Evolutionary conservation across 768 basidiomycete genomes (phyloP), one percentile per base, ranked within the genome.

Genomic region (Pholiota molesta): DNA sequence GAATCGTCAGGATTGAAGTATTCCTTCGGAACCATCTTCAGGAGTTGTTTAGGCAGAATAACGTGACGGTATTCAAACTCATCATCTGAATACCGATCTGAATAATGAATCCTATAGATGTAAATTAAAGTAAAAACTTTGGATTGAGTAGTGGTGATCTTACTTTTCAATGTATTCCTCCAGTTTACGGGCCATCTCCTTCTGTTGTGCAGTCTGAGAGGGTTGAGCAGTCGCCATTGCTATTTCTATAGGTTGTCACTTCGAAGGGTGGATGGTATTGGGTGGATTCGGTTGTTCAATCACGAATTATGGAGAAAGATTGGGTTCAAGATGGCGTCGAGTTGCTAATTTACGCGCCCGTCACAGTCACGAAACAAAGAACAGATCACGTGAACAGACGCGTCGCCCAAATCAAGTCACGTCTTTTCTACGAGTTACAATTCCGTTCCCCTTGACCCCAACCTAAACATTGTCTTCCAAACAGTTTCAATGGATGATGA

Each of bases 11-110:
- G 84, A 44, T 84, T 87, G 72, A 94, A 95, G 70, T 87, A 89
- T 29, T 88, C 82, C 73, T 95, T 94, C 5, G 97, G 97, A 29
- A 99, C 84, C 78, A 96, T 82, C 79, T 97, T 95, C 76, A 98
- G 83, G 66, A 99, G 87, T 60, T 91, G 92, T 73, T 97, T 97
- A 6, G 97, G 97, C 19, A 99, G 80, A 67, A 97, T 97, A 66
- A 99, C 97, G 75, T 99, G 97, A 60, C 94, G 91, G 73, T 98
- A 99, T 81, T 99, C 96, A 75, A 85, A 97, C 65, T 85, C 78
- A 74, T 97, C 94, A 75, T 99, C 96, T 8, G 92, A 86, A 74
- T 98, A 95, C 64, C 92, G 88, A 75, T 94, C 92, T 62, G 93
- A 95, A 72, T 95, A 95, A 71, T 93, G 89, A 68, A 95, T 95